Percentiles rank a stretch among this genome's conserved stretches.
phyloP scores from a whole-genome alignment of 176 grass and related monocot species.

The Hordeum vulgare region MorexV3_pseudomolecules_assembly NC_058523.1:524595879-524596378 shows the following conservation, averaged over 20 bases:
- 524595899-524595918: not conserved
- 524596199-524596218: conserved; percentile 9
- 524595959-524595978: not conserved
- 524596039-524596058: not conserved
- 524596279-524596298: conserved; percentile 19
- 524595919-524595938: not conserved
- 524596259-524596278: conserved; percentile 24
- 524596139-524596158: conserved; percentile 63
- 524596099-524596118: conserved; percentile 39
- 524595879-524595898: not conserved
- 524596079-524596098: conserved; percentile 29
- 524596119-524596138: conserved; percentile 51
- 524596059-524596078: not conserved
- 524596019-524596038: not conserved
- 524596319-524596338: conserved; percentile 24
- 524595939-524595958: not conserved
- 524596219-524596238: conserved; percentile 12
- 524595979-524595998: not conserved
- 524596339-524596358: not conserved
- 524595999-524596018: not conserved
- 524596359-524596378: conserved; percentile 32
- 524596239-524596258: conserved; percentile 16
- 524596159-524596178: conserved; percentile 66
- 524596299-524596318: conserved; percentile 17
- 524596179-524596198: conserved; percentile 1